phyloP scores from a whole-genome alignment of 2,329 filamentous ascomycete species.

The Paracorniculantispora psalliotae region DNA sequence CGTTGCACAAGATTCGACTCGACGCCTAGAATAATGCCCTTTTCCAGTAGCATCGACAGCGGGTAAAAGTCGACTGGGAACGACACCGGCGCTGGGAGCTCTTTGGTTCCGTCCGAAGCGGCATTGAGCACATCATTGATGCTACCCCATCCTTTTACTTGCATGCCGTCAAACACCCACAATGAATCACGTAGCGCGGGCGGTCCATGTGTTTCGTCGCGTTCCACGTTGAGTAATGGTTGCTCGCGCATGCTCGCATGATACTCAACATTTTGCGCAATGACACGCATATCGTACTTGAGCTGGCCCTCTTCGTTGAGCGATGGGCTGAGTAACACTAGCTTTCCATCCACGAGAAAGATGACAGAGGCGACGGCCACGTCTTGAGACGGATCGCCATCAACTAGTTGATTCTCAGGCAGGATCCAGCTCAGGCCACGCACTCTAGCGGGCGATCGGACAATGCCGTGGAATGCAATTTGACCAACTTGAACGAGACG shows the following conservation, averaged over 20 bases:
- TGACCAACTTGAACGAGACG: slow-evolving; percentile 91
- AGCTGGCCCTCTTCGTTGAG: slow-evolving; percentile 75
- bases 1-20: slow-evolving; percentile 92
- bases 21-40: slow-evolving; percentile 84
- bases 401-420: slow-evolving; percentile 79
- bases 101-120: slow-evolving; percentile 60
- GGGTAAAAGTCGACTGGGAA: slow-evolving; percentile 95
- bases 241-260: slow-evolving; percentile 91
- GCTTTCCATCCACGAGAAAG: slow-evolving; percentile 95
- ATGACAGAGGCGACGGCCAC: slow-evolving; percentile 89
- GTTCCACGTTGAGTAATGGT: slow-evolving; percentile 37
- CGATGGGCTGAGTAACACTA: slow-evolving; percentile 85
- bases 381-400: slow-evolving; percentile 93
- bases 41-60: slow-evolving; percentile 77
- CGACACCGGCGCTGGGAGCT: slow-evolving; percentile 68
- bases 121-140: slow-evolving; percentile 77
- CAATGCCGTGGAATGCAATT: slow-evolving; percentile 95
- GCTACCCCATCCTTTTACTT: slow-evolving; percentile 85
- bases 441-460: slow-evolving; percentile 86
- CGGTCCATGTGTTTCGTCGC: slow-evolving; percentile 24
- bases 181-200: slow-evolving; percentile 73
- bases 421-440: slow-evolving; percentile 93
- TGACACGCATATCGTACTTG: slow-evolving; percentile 97
- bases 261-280: slow-evolving; percentile 94
- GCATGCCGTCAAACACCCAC: slow-evolving; percentile 88